Conservation (phyloP, 2,329 filamentous ascomycete genomes). For the Colletotrichum sp. region DNA sequence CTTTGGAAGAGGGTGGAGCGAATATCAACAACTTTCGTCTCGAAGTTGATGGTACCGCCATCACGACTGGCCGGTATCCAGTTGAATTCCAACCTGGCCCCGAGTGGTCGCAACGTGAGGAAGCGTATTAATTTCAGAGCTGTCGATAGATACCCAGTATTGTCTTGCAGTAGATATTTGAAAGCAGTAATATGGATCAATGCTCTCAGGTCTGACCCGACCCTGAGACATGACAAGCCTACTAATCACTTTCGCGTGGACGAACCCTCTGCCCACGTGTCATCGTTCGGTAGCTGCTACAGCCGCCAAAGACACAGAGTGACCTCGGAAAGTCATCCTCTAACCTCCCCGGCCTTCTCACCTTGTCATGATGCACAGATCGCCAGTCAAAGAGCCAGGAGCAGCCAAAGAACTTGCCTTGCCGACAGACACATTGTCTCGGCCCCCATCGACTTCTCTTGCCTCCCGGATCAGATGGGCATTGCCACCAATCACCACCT, state of each 20-base stretch:
- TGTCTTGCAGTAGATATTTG: not conserved
- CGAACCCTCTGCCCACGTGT: not conserved
- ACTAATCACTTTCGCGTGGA: not conserved
- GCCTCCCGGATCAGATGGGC: not conserved
- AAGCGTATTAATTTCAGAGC: conserved; percentile 48
- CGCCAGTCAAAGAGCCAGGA: not conserved
- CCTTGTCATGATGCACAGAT: not conserved
- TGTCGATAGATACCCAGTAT: not conserved
- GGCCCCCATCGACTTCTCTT: not conserved
- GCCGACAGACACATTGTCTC: not conserved
- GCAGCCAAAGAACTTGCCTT: not conserved
- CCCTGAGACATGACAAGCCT: not conserved
- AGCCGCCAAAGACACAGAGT: not conserved
- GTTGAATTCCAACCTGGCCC: conserved; percentile 51
- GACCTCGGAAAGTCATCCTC: not conserved
- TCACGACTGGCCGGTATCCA: conserved; percentile 53
- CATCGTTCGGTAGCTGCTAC: not conserved
- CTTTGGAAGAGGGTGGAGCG: conserved; percentile 60
- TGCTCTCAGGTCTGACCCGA: not conserved
- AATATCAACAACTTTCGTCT: conserved; percentile 60
- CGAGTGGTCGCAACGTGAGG: conserved; percentile 48
- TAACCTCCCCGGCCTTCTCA: not conserved
- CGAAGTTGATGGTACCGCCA: conserved; percentile 46
- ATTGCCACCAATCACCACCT: not conserved
- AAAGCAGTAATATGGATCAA: not conserved